phyloP scores from a whole-genome alignment of 805 yeast species.

The Henningerozyma blattae region DNA sequence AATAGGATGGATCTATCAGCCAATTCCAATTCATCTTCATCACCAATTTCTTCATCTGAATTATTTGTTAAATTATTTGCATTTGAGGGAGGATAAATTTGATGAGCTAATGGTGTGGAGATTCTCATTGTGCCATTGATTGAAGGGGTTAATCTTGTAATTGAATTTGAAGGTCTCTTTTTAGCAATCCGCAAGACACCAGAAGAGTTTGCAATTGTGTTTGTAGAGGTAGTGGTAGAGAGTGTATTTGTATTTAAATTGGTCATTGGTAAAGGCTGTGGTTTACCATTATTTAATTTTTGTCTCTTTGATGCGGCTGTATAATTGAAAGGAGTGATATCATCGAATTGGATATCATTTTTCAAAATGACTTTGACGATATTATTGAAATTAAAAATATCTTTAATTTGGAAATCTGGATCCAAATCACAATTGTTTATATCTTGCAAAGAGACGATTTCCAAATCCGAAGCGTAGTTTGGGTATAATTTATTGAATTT shows the following conservation, averaged over 20 bases:
- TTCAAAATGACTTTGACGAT: constrained; percentile 35
- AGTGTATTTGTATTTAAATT: background rate
- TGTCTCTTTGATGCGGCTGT: constrained; percentile 12
- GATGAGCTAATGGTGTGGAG: constrained; percentile 30
- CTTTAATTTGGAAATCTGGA: constrained; percentile 57
- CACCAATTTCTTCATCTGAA: constrained; percentile 13
- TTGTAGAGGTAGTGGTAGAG: background rate
- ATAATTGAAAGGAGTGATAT: constrained; percentile 12
- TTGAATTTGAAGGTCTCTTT: constrained; percentile 11
- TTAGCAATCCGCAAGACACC: constrained; percentile 14
- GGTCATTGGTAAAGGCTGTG: constrained; percentile 5
- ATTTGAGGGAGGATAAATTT: constrained; percentile 25
- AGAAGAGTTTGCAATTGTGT: constrained; percentile 3
- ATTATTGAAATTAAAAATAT: constrained; percentile 45
- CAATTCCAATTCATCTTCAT: constrained; percentile 21
- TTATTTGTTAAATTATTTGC: constrained; percentile 12
- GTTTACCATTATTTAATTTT: constrained; percentile 13
- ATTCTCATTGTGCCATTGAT: constrained; percentile 16
- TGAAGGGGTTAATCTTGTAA: constrained; percentile 3
- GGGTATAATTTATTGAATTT: constrained; percentile 60
- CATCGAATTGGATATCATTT: constrained; percentile 26
- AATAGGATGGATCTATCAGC: constrained; percentile 25
- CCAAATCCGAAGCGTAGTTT: constrained; percentile 35
- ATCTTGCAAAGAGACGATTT: constrained; percentile 56
- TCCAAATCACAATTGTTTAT: constrained; percentile 60